Conservation (phyloP, 768 basidiomycete species). For the Calocera cornea region DNA sequence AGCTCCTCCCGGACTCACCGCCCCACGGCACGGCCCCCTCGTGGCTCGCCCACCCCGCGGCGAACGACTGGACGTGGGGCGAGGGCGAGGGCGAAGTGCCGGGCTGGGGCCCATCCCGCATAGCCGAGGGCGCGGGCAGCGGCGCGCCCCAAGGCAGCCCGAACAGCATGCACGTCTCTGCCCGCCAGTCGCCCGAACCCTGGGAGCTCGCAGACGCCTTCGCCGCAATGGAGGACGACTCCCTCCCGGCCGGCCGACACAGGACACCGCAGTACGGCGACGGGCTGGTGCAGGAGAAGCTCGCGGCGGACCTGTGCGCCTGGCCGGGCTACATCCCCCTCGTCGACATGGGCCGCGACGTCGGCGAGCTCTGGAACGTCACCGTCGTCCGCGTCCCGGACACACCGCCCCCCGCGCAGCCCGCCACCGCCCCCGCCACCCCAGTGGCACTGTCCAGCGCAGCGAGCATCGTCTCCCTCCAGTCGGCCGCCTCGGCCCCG, state of each 20-base stretch:
- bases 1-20: background rate
- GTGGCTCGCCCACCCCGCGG: background rate
- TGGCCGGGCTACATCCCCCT: background rate
- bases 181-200: background rate
- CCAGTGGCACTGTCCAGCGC: background rate
- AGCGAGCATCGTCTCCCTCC: background rate
- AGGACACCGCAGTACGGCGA: background rate
- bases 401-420: background rate
- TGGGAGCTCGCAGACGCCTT: background rate
- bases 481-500: background rate
- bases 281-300: background rate
- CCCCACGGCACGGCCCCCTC: background rate
- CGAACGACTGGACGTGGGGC: background rate
- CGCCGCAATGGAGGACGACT: background rate
- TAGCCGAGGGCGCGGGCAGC: background rate
- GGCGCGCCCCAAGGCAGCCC: background rate
- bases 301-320: background rate
- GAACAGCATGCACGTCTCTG: background rate
- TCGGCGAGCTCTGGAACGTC: conserved; percentile 4
- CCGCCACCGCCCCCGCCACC: background rate
- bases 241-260: background rate
- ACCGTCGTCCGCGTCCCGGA: background rate
- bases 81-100: background rate
- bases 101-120: background rate
- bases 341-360: background rate